Percentiles rank a stretch among this genome's conserved stretches.
phyloP scores from a whole-genome alignment of 2,329 filamentous ascomycete genomes.

The Beauveria scarabaeidicola region DNA sequence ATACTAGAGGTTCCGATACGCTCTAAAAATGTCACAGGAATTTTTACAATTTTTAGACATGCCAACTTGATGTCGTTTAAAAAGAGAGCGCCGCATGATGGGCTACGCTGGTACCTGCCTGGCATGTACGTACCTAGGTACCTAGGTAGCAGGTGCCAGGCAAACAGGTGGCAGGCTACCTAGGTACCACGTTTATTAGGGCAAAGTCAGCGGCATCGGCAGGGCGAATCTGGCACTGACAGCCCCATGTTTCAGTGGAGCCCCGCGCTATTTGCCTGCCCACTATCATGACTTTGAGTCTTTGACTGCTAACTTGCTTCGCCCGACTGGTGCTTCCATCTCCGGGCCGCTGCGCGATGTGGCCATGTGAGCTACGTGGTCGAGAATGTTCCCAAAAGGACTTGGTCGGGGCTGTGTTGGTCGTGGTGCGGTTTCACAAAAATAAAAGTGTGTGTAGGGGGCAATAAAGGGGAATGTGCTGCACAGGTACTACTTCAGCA shows the following conservation, averaged over 20 bases:
- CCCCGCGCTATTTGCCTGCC: not conserved
- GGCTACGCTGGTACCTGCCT: too few relatives aligned
- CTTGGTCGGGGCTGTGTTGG: not conserved
- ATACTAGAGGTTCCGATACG: too few relatives aligned
- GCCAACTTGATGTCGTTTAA: too few relatives aligned
- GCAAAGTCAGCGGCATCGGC: too few relatives aligned
- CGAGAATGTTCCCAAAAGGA: not conserved
- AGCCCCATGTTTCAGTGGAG: not conserved
- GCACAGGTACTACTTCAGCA: not conserved
- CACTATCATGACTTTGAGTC: too few relatives aligned
- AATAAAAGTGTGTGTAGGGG: not conserved
- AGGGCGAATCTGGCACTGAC: not conserved
- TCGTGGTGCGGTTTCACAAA: not conserved
- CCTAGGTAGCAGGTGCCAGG: too few relatives aligned
- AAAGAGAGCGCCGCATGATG: too few relatives aligned
- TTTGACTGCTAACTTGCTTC: not conserved
- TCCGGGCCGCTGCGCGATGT: not conserved
- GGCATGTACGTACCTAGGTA: too few relatives aligned
- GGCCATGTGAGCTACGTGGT: not conserved
- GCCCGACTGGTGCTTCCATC: constrained; percentile 12
- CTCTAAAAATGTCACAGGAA: too few relatives aligned
- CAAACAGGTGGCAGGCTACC: too few relatives aligned
- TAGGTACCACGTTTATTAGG: too few relatives aligned
- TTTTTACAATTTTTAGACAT: too few relatives aligned
- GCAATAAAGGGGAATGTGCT: not conserved